Evolutionary conservation across 768 basidiomycete species (phyloP).

Genomic region (Leucocoprinus sp.): DNA sequence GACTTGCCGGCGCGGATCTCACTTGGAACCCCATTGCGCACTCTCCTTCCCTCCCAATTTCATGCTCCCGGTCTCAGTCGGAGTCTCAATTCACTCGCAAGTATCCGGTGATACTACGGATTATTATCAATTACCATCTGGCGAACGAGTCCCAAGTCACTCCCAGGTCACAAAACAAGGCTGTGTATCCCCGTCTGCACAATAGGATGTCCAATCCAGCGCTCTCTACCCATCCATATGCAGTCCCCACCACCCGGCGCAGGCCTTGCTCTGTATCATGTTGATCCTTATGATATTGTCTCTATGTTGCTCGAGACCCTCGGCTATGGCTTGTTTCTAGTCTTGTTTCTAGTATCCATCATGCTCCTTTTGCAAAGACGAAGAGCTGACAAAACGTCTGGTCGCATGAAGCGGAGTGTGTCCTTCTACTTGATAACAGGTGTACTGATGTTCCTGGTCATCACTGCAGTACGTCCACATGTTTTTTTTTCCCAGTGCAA

Average conservation of each 20-base stretch:
- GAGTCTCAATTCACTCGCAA: too few relatives aligned
- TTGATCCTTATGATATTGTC: slow-evolving; percentile 2
- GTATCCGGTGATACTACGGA: too few relatives aligned
- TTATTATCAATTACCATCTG: too few relatives aligned
- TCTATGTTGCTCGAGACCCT: not conserved
- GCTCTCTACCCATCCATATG: too few relatives aligned
- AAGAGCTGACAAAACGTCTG: not conserved
- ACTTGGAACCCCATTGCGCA: too few relatives aligned
- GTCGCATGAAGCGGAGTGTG: not conserved
- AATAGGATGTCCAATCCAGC: too few relatives aligned
- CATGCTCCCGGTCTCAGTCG: too few relatives aligned
- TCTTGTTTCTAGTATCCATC: not conserved
- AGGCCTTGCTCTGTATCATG: not conserved
- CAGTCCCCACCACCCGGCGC: too few relatives aligned
- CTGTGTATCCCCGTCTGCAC: too few relatives aligned
- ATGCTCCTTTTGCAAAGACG: not conserved
- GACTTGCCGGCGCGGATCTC: slow-evolving; percentile 9
- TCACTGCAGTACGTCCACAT: not conserved
- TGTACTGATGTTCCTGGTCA: slow-evolving; percentile 1
- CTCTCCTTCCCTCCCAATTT: too few relatives aligned
- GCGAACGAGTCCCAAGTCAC: not conserved
- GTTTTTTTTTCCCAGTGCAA: not conserved
- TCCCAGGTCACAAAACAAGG: not conserved
- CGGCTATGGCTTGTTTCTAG: not conserved
- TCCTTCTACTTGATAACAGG: not conserved